Evolutionary conservation across 2,329 filamentous ascomycete genomes (phyloP).

Genomic region (Corinectria fuckeliana): DNA sequence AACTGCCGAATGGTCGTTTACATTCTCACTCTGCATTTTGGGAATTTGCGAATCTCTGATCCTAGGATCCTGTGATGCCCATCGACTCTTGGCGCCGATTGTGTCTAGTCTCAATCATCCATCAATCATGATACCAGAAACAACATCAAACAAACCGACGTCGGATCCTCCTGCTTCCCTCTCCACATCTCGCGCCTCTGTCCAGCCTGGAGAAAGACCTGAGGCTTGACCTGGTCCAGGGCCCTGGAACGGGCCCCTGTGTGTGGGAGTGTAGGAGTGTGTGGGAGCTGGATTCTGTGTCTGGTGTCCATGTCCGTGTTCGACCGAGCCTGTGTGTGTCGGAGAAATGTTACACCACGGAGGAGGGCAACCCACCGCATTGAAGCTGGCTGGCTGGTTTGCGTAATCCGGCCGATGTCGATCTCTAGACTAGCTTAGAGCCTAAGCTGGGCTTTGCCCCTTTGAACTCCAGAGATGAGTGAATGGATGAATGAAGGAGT

Average conservation of each 20-base stretch:
- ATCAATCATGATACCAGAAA: not conserved
- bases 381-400: not conserved
- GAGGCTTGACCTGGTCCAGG: conserved; percentile 1
- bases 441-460: not conserved
- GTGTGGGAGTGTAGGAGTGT: not conserved
- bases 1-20: not conserved
- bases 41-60: no score
- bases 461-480: conserved; percentile 4
- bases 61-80: not conserved
- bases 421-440: not conserved
- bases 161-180: not conserved
- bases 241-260: conserved; percentile 12
- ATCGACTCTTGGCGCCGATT: not conserved
- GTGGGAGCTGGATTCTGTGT: not conserved
- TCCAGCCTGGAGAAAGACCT: not conserved
- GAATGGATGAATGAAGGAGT: no score
- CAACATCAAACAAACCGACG: not conserved
- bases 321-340: not conserved
- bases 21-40: not conserved
- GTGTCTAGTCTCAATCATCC: not conserved
- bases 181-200: conserved; percentile 10
- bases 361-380: conserved; percentile 8
- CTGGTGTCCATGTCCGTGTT: no score
- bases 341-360: conserved; percentile 7
- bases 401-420: not conserved